Evolutionary conservation across 345 rosid genomes (phyloP), one percentile per base, ranked within the genome.

Genomic region (Ceriops decandra): DNA sequence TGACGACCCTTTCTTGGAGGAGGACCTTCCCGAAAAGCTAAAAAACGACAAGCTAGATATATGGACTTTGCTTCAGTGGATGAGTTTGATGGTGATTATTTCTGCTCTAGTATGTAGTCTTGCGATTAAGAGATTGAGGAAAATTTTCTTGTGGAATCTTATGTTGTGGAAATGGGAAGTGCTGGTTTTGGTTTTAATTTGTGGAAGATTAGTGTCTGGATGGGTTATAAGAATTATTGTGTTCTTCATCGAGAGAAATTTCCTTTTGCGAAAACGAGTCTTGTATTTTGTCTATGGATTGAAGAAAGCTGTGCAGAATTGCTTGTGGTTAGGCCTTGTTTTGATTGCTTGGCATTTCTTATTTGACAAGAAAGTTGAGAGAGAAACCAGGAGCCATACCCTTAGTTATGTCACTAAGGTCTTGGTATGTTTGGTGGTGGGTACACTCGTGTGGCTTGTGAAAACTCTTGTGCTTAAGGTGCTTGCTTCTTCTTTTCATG

Each of bases 401-500:
- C 80, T 77, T 20, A 35, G 33, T 27, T 63, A 52, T 52, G 77
- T 77, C 13, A 77, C 80, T 10, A 77, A 77, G 61, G 27, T 72
- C 60, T 64, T 77, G 63, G 52, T 77, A 5, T 77, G 77, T n/a
- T 64, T 64, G 24, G 63, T 77, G 52, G 74, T 77, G 57, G 80
- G 76, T 1, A 77, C 80, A 7, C 54, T 77, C 62, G 8, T 77
- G 19, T 77, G 80, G 80, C 63, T 77, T 36, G 73, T 72, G 27
- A 77, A 77, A 67, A 77, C 74, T 17, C 70, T 77, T 19, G 60
- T 72, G n/a, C 74, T 77, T 53, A 77, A 77, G 53, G 80, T 77
- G 24, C 76, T 76, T 46, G 80, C 80, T n/a, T 76, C 80, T 46
- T 76, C 80, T 47, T 76, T 76, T 60, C 80, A 77, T 47, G 74